Base-by-base conservation (phyloP, 305 asterid genomes). In the Caryopteris hybrid region DNA sequence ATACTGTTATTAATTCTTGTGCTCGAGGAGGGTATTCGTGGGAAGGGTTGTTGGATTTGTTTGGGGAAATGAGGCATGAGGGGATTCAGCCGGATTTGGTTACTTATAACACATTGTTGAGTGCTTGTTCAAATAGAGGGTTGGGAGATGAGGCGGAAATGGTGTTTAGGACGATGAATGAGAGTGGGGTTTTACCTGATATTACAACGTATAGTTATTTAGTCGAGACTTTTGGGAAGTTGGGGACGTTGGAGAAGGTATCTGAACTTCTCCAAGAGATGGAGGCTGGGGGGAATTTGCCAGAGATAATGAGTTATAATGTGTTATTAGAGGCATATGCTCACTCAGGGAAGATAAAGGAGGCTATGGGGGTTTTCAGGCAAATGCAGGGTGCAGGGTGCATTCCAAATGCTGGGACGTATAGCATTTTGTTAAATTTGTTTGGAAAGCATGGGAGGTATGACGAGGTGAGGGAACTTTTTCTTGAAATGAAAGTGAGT, bases 141-240 rank as follows among this genome's bases (percentile, higher is more conserved):
- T 80, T 91, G 48, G 92, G 95, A 63, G 97, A 93, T 60, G 99
- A 93, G 82, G 97, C 95, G 1, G 96, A 85, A 73, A 91, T 91
- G 99, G 92, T 93, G 77, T 93, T 93, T 74, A 86, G 92, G 84
- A 93, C 99, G 3, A 93, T 93, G 99, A 93, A 87, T 13, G 97
- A 93, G 79, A 86, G 94, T 4, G 99, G 97, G 57, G 87, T 91
- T 72, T 71, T 88, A 45, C 97, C 99, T 0, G 97, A 93, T 78
- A 84, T 91, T 27, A 88, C 82, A 5, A 91, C 95, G 0, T 88
- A 88, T 62, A 84, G 84, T 61, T 90, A 87, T 81, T 77, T 93
- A 75, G 99, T 91, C 17, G 86, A 93, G 54, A 90, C 99, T 6
- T 93, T 86, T 80, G 88, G 91, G 61, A 87, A 87, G 71, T 76